phyloP scores from a whole-genome alignment of 106 monocot genomes.

The Iris macrosiphon region DNA sequence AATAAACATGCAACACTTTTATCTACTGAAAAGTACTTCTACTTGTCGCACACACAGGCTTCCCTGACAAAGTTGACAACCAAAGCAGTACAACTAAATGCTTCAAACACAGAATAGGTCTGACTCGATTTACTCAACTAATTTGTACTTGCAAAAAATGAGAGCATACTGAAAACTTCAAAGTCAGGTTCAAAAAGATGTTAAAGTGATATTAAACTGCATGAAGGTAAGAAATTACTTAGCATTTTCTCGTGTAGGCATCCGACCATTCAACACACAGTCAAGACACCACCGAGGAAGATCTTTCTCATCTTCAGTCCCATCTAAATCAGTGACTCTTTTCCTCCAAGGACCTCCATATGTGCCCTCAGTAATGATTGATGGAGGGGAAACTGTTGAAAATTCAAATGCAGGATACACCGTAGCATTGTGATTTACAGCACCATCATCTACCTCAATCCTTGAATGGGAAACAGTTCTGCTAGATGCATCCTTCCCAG shows the following conservation, averaged over 20 bases:
- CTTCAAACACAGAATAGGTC: too few relatives aligned
- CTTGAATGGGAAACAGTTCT: conserved; percentile 54
- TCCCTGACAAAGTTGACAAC: too few relatives aligned
- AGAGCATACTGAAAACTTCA: too few relatives aligned
- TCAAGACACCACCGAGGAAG: conserved; percentile 94
- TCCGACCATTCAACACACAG: conserved; percentile 65
- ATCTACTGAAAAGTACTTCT: too few relatives aligned
- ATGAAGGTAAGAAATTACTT: conserved; percentile 46
- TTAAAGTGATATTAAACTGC: neutral
- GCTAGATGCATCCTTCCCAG: conserved; percentile 37
- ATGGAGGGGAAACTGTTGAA: conserved; percentile 70
- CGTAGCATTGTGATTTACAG: conserved; percentile 34
- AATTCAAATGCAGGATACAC: conserved; percentile 72
- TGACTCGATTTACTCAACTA: too few relatives aligned
- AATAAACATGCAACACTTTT: too few relatives aligned
- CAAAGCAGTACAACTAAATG: too few relatives aligned
- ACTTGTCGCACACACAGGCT: too few relatives aligned
- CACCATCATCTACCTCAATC: conserved; percentile 57
- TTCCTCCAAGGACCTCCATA: conserved; percentile 92
- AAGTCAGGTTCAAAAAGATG: too few relatives aligned
- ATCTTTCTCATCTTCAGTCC: conserved; percentile 88
- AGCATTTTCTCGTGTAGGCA: conserved; percentile 71
- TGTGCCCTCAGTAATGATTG: conserved; percentile 89
- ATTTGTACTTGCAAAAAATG: too few relatives aligned
- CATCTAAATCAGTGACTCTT: conserved; percentile 77